A percentile compares a stretch with the other conserved stretches of the same genome.
Conservation (phyloP, 306 rosid genomes). For the Acmispon strigosus region DNA sequence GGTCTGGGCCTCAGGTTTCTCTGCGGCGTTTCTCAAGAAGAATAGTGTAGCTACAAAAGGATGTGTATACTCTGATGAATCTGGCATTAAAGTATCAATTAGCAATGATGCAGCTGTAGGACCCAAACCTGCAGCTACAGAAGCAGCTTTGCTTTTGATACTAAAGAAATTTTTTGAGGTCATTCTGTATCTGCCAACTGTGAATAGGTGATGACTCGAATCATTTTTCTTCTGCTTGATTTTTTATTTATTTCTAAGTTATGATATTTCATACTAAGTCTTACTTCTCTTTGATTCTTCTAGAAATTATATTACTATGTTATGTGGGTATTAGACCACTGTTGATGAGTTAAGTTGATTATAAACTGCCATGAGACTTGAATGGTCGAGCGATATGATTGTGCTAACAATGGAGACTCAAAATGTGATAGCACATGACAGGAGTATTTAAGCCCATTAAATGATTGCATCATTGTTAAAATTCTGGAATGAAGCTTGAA, state of each 20-base stretch:
- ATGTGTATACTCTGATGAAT: constrained; percentile 24
- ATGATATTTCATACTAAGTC: background rate
- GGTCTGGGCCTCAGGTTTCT: constrained; percentile 99
- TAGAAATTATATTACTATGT: background rate
- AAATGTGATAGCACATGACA: too few species aligned
- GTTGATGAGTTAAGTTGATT: constrained; percentile 1
- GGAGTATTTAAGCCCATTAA: too few species aligned
- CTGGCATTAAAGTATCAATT: constrained; percentile 36
- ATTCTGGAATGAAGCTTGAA: too few species aligned
- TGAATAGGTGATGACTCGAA: constrained; percentile 60
- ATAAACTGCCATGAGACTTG: background rate
- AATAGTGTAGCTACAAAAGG: constrained; percentile 81
- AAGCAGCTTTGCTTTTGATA: constrained; percentile 64
- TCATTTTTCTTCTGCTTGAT: background rate
- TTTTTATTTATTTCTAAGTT: background rate
- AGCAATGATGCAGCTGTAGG: constrained; percentile 32
- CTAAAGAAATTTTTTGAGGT: constrained; percentile 72
- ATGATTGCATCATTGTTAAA: too few species aligned
- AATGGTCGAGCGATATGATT: background rate
- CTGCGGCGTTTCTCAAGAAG: constrained; percentile 92
- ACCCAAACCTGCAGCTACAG: constrained; percentile 72
- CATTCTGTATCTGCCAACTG: constrained; percentile 71
- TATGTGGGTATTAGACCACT: background rate
- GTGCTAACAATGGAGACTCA: background rate
- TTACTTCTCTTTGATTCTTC: constrained; percentile 5